Base-by-base conservation (phyloP, 257 asterid genomes). In the Rhazya stricta region DNA sequence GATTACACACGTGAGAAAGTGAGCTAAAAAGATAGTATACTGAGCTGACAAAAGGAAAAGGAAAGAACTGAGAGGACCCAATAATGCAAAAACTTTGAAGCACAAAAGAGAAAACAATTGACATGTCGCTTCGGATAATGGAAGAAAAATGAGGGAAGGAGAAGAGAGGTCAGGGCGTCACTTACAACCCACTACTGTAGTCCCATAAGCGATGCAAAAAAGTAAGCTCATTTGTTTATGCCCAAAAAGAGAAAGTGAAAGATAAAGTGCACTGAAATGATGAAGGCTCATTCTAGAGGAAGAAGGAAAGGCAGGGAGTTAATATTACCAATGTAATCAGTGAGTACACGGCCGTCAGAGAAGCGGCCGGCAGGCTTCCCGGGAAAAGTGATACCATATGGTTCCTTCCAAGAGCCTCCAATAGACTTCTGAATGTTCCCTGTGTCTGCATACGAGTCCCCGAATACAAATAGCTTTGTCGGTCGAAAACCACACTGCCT, bases 341-440 rank as follows among this genome's bases (percentile, higher is more conserved):
- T 92, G 85, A 92, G 88, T 12, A 95, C 85, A 19, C 96, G 96
- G 67, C 99, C 99, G 61, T 95, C 96, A 60, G 98, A 92, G 78
- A 82, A 95, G 9, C 99, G 83, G 73, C 99, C 99, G 79, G 97
- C 78, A 29, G 99, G 99, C 70, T 91, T 92, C 39, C 99, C 99
- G 42, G 99, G 99, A 46, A 89, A 89, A 74, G 97, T 92, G 81
- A 75, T 18, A 25, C 99, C 98, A 76, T 95, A 95, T 1, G 99
- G 99, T 18, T 72, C 74, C 25, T 69, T 83, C 99, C 99, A 95
- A 1, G 97, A 89, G 54, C 68, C 79, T 23, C 88, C 94, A 16
- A 83, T 0, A 0, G 92, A 46, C 68, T 89, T 92, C 50, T 84
- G 70, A 42, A 82, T 13, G 83, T 95, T 95, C 23, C 99, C 99